Percentiles rank a stretch among this genome's conserved stretches.
These are phyloP conservation scores for Citrus trifoliata DNA, from an alignment of 345 rosid species.

Conservation along the genomic window DNA sequence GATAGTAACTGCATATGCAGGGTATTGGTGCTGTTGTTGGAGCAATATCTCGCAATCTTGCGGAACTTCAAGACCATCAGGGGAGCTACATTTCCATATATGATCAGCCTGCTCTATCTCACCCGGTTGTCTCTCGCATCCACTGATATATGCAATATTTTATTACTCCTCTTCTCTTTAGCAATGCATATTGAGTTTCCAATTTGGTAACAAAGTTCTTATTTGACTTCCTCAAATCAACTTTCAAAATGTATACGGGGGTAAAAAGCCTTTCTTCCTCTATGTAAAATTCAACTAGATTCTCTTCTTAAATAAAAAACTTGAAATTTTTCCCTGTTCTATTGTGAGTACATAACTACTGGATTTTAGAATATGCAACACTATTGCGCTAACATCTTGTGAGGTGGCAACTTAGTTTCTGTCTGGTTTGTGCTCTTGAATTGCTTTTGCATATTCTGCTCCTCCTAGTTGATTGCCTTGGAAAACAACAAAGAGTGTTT, in stretches of 20 bases:
- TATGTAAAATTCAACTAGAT: neutral
- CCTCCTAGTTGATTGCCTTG: neutral
- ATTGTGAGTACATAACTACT: neutral
- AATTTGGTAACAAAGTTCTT: neutral
- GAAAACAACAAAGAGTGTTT: neutral
- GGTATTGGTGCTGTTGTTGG: conserved; percentile 85
- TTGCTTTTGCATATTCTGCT: neutral
- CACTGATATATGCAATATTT: conserved; percentile 9
- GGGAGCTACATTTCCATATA: conserved; percentile 70
- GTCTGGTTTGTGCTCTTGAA: neutral
- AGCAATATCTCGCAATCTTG: conserved; percentile 78
- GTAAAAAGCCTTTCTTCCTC: neutral
- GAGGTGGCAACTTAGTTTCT: neutral
- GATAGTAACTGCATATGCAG: conserved; percentile 32
- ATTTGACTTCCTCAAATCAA: neutral
- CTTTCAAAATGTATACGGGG: too few relatives aligned
- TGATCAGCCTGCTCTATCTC: conserved; percentile 65
- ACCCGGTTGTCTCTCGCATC: conserved; percentile 44
- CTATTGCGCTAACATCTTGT: neutral
- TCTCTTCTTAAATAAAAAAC: neutral
- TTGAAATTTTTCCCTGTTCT: neutral
- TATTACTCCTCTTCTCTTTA: neutral
- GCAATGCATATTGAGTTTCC: neutral
- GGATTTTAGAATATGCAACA: neutral
- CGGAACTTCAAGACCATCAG: conserved; percentile 66